Conservation (phyloP, 2,329 filamentous ascomycete genomes). For the Trematosphaeria pertusa region DNA sequence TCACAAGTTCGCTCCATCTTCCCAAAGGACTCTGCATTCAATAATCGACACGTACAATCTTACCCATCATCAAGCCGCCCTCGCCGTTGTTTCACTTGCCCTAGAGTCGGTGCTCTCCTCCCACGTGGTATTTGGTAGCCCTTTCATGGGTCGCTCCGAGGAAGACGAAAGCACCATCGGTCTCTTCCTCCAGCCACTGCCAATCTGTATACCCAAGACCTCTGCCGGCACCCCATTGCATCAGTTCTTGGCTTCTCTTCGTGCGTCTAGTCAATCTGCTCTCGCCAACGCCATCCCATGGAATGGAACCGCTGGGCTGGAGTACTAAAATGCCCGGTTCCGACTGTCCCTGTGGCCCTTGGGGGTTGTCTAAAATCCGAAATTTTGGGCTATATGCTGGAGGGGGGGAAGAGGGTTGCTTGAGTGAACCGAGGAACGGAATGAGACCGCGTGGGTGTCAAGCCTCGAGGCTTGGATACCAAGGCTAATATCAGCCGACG, state of each 20-base stretch:
- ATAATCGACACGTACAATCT: background rate
- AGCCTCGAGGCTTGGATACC: too few species aligned
- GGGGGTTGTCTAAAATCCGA: too few species aligned
- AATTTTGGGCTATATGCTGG: too few species aligned
- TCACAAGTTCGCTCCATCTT: background rate
- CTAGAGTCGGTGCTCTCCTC: background rate
- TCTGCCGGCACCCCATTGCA: background rate
- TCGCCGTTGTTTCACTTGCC: background rate
- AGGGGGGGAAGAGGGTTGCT: too few species aligned
- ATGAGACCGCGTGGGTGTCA: too few species aligned
- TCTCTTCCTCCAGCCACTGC: conserved; percentile 8
- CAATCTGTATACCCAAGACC: conserved; percentile 5
- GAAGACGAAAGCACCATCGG: conserved; percentile 3
- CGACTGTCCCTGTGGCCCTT: too few species aligned
- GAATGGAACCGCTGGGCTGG: too few species aligned
- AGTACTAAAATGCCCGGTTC: too few species aligned
- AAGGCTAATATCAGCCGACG: too few species aligned
- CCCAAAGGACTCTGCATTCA: background rate
- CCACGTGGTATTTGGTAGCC: conserved; percentile 5
- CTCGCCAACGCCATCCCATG: conserved; percentile 2
- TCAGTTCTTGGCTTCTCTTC: background rate
- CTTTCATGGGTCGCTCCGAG: conserved; percentile 1
- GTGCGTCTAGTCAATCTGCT: background rate
- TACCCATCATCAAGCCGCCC: conserved; percentile 5
- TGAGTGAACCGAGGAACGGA: too few species aligned